Percentiles rank a stretch among this genome's conserved stretches.
Evolutionary conservation across 192 early-diverging fungal genomes (phyloP).

Genomic region (Paraglomus brasilianum): DNA sequence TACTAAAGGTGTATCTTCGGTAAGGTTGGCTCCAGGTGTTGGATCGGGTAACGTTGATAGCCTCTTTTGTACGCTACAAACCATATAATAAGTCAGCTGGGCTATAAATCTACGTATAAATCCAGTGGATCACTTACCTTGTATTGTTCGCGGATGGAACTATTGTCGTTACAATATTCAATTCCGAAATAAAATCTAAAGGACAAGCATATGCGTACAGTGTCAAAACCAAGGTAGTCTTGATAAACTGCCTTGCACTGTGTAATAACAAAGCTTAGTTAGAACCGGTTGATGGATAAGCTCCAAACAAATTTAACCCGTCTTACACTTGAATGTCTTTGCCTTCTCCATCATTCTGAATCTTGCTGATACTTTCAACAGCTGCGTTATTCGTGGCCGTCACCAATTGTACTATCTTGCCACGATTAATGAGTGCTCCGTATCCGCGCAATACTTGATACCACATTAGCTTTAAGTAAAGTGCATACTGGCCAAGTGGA

Average conservation of each 20-base stretch:
- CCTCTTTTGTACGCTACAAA: conserved; percentile 7
- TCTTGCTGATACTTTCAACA: conserved; percentile 28
- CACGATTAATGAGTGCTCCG: conserved; percentile 29
- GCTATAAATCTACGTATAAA: neutral
- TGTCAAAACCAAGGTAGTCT: conserved; percentile 9
- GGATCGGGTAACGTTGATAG: conserved; percentile 25
- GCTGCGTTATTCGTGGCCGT: conserved; percentile 37
- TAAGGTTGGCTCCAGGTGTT: conserved; percentile 18
- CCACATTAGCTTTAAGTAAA: conserved; percentile 43
- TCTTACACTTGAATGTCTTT: conserved; percentile 31
- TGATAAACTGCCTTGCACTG: conserved; percentile 22
- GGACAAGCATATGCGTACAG: conserved; percentile 24
- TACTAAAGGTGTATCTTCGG: conserved; percentile 36
- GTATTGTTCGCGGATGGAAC: neutral
- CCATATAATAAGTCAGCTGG: neutral
- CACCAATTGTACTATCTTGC: conserved; percentile 36
- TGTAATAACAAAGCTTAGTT: neutral
- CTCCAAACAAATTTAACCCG: too few relatives aligned
- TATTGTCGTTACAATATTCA: conserved; percentile 7
- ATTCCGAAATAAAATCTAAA: conserved; percentile 19
- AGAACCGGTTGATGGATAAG: neutral
- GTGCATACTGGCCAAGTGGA: conserved; percentile 30
- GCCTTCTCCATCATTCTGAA: conserved; percentile 30
- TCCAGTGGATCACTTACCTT: neutral
- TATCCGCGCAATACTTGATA: conserved; percentile 41